These are phyloP conservation scores for Datura wrightii DNA, from an alignment of 257 asterid species.

Conservation along the genomic window DNA sequence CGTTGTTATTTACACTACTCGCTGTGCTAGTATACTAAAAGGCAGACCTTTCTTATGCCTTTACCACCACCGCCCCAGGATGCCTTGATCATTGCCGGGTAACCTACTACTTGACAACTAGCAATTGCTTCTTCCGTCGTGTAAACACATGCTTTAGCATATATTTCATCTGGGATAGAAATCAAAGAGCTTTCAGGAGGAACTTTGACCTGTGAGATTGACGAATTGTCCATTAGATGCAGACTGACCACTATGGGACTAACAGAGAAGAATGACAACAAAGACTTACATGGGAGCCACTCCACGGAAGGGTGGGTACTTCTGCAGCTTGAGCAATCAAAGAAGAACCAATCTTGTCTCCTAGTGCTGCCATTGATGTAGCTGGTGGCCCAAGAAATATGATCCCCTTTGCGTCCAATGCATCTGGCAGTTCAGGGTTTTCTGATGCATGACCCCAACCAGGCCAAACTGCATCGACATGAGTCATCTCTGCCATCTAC, in stretches of 20 bases:
- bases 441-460: constrained; percentile 99
- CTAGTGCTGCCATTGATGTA: constrained; percentile 91
- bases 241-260: constrained; percentile 19
- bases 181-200: constrained; percentile 78
- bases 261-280: constrained; percentile 33
- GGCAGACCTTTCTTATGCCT: constrained; percentile 96
- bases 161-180: constrained; percentile 77
- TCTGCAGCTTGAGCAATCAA: constrained; percentile 98
- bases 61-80: constrained; percentile 99
- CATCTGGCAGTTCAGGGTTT: constrained; percentile 97
- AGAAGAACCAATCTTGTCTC: constrained; percentile 98
- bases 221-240: constrained; percentile 31
- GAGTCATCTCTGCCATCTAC: constrained; percentile 99
- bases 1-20: background rate
- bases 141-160: constrained; percentile 89
- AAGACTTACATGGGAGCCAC: constrained; percentile 89
- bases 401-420: constrained; percentile 78
- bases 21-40: constrained; percentile 23
- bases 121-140: constrained; percentile 95
- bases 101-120: constrained; percentile 96
- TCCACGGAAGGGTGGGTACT: constrained; percentile 99
- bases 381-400: constrained; percentile 96
- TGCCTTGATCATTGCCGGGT: constrained; percentile 99
- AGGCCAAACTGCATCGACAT: constrained; percentile 99
- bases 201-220: constrained; percentile 68